Percentiles rank a stretch among this genome's conserved stretches.
These are phyloP conservation scores for Aphanomyces stellatus DNA, from an alignment of 352 stramenopile species.

Conservation along the genomic window DNA sequence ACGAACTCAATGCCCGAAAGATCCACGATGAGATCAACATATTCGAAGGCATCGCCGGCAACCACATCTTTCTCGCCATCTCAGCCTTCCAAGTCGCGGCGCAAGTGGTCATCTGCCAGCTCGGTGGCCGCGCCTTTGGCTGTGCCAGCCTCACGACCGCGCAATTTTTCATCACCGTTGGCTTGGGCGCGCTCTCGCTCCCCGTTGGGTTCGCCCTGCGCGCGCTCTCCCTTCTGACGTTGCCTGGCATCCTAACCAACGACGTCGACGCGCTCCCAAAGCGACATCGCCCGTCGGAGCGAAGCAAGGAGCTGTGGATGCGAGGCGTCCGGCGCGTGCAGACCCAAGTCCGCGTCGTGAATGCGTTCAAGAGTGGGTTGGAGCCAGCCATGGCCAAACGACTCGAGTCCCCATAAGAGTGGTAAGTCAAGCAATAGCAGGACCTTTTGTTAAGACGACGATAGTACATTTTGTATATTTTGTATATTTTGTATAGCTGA, in stretches of 20 bases:
- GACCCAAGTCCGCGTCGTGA: slow-evolving; percentile 50
- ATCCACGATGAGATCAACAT: slow-evolving; percentile 89
- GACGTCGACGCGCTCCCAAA: not conserved
- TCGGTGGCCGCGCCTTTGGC: slow-evolving; percentile 77
- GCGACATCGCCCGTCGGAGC: slow-evolving; percentile 24
- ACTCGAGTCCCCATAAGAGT: not conserved
- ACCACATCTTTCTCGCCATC: slow-evolving; percentile 90
- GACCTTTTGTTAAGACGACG: too few species aligned
- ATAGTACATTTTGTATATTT: not conserved
- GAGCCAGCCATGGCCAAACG: not conserved
- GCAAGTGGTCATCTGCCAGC: slow-evolving; percentile 94
- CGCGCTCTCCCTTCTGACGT: slow-evolving; percentile 40
- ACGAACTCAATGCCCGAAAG: slow-evolving; percentile 13
- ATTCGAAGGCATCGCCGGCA: slow-evolving; percentile 85
- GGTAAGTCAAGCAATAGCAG: too few species aligned
- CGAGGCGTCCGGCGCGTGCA: slow-evolving; percentile 39
- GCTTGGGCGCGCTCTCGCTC: slow-evolving; percentile 40
- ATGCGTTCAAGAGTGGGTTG: slow-evolving; percentile 34
- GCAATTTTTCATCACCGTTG: slow-evolving; percentile 54
- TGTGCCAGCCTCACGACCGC: slow-evolving; percentile 34
- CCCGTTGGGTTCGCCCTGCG: slow-evolving; percentile 45
- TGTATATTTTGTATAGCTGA: not conserved
- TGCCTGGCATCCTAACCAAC: slow-evolving; percentile 44
- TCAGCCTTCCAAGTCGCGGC: slow-evolving; percentile 83
- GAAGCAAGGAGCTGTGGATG: slow-evolving; percentile 55